Conservation (phyloP, 2,329 filamentous ascomycete species). For the Hypoxylon sp. region DNA sequence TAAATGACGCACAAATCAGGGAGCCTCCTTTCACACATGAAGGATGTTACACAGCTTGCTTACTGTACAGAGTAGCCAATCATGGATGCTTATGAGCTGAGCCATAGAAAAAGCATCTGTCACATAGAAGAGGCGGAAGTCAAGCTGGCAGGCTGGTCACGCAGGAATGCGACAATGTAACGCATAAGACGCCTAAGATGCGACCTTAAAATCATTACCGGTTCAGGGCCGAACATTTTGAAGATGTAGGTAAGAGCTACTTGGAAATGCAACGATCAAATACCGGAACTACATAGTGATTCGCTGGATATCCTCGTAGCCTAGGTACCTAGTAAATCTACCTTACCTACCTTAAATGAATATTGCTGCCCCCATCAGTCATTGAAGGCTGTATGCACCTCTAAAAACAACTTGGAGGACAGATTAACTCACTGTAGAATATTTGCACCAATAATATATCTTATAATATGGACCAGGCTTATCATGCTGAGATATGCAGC, state of each 20-base stretch:
- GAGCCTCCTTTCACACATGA: background rate
- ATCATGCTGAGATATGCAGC: background rate
- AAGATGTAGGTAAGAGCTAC: background rate
- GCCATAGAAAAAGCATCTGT: background rate
- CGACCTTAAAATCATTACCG: background rate
- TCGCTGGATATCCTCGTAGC: background rate
- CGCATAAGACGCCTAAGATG: background rate
- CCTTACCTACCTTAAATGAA: background rate
- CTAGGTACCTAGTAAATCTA: background rate
- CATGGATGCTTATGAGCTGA: background rate
- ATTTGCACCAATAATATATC: background rate
- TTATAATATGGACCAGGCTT: background rate
- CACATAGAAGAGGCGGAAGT: constrained; percentile 1
- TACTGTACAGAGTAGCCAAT: constrained; percentile 10
- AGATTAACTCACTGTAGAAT: too few relatives aligned
- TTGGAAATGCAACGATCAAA: background rate
- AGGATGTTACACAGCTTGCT: constrained; percentile 20
- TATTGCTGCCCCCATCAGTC: background rate
- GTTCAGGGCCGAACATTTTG: background rate
- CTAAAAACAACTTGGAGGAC: too few relatives aligned
- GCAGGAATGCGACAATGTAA: background rate
- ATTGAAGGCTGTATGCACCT: background rate
- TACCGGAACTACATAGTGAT: background rate
- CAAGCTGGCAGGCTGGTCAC: background rate
- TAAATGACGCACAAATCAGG: background rate